phyloP scores from a whole-genome alignment of 805 yeast species.

The Cephaloascus albidus region DNA sequence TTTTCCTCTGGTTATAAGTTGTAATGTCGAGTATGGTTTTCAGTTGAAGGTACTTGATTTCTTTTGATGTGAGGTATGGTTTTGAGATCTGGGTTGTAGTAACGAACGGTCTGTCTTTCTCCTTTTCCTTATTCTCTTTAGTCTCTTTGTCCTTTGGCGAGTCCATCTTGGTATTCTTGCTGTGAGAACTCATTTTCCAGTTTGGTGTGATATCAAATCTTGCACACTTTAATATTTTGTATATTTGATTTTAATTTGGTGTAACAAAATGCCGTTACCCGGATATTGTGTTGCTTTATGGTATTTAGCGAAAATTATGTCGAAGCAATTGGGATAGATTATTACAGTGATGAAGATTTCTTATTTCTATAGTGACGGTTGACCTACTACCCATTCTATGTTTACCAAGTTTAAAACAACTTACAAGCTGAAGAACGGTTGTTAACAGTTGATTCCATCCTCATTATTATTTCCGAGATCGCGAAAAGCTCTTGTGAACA shows the following conservation, averaged over 20 bases:
- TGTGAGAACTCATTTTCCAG: background rate
- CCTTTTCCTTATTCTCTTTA: background rate
- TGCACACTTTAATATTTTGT: too few relatives aligned
- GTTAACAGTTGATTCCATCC: too few relatives aligned
- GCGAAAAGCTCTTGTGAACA: too few relatives aligned
- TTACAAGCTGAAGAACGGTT: too few relatives aligned
- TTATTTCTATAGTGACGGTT: too few relatives aligned
- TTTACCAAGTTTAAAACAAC: too few relatives aligned
- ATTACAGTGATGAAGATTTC: too few relatives aligned
- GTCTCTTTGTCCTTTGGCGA: background rate
- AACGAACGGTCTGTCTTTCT: slow-evolving; percentile 3
- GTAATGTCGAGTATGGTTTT: slow-evolving; percentile 42
- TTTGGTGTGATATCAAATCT: background rate
- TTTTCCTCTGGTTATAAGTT: slow-evolving; percentile 41
- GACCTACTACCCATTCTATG: too few relatives aligned
- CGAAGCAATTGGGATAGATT: too few relatives aligned
- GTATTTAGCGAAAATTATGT: too few relatives aligned
- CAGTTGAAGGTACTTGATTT: slow-evolving; percentile 40
- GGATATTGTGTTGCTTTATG: background rate
- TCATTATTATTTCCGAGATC: too few relatives aligned
- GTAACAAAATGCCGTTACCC: background rate
- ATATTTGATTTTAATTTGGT: too few relatives aligned
- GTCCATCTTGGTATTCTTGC: background rate
- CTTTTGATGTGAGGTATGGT: slow-evolving; percentile 50
- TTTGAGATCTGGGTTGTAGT: slow-evolving; percentile 35